Conservation (phyloP, 345 rosid species). For the Populus pruinosa region DNA sequence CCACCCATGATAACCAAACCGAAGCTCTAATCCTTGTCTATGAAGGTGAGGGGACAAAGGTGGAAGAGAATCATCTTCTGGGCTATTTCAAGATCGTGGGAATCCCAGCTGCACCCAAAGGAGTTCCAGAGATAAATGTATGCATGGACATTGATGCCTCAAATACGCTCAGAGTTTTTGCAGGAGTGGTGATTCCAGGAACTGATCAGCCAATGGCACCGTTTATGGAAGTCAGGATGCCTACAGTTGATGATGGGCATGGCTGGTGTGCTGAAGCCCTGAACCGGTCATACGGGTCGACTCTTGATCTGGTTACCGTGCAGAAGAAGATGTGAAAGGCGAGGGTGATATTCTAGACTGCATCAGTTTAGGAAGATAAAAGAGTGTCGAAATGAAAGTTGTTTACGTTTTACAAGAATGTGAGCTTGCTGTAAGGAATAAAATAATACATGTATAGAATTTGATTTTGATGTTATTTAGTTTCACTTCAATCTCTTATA, state of each 20-base stretch:
- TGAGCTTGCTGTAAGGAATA: background rate
- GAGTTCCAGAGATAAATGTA: slow-evolving; percentile 78
- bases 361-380: background rate
- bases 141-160: slow-evolving; percentile 89
- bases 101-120: slow-evolving; percentile 64
- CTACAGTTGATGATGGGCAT: slow-evolving; percentile 81
- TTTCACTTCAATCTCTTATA: no score
- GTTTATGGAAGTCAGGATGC: slow-evolving; percentile 84
- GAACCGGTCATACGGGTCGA: slow-evolving; percentile 48
- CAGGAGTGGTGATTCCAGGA: slow-evolving; percentile 64
- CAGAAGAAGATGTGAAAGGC: slow-evolving; percentile 43
- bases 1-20: slow-evolving; percentile 60
- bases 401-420: background rate
- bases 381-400: background rate
- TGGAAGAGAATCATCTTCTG: slow-evolving; percentile 68
- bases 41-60: slow-evolving; percentile 74
- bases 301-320: slow-evolving; percentile 56
- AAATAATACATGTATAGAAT: background rate
- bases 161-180: slow-evolving; percentile 56
- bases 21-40: slow-evolving; percentile 68
- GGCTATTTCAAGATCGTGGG: slow-evolving; percentile 81
- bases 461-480: background rate
- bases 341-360: background rate
- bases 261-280: slow-evolving; percentile 81
- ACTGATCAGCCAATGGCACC: slow-evolving; percentile 55